Evolutionary conservation across 2,329 filamentous ascomycete species (phyloP), one percentile per base, ranked within the genome.

Genomic region (Cladosporium austrohemisphaericum): DNA sequence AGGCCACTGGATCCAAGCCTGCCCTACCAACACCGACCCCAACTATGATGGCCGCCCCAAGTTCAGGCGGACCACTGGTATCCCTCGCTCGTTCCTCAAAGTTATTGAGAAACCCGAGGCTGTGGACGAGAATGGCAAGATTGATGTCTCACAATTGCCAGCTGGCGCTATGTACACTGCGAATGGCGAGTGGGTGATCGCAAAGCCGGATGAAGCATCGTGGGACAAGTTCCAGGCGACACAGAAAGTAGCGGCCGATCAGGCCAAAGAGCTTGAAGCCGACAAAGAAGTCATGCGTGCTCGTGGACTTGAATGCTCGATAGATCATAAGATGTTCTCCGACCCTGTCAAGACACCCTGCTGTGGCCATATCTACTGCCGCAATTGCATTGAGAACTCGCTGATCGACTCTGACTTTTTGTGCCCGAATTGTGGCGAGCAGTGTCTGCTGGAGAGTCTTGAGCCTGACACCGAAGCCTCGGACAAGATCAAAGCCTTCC

Each of bases 261-360:
- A 89, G 49, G 61, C 60, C 41, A 83, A 90, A 68, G 88, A 92
- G 67, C 85, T 83, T 52, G 83, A 83, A 46, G 81, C 83, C 56
- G 88, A 84, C 65, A 86, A 88, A 74, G 91, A 93, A 75, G 89
- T 92, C 68, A 75, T 95, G 61, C 85, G 89, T 72, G 87, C 93
- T 69, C 85, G 81, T 63, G 92, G 92, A 58, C 76, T 98, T 66
- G 86, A 93, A 71, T 98, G 93, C 77, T 80, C 90, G 58, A 86
- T 97, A 78, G 93, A 97, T 83, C 94, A 94, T 74, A 91, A 88
- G 72, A 85, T 95, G 80, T 96, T 97, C 75, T 85, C 94, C 83
- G 89, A 96, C 70, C 92, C 93, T 80, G 93, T 94, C 79, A 95
- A 95, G 81, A 97, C 93, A 66, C 92, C 93, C 59, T 98, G 93